Conservation (phyloP, 2,329 filamentous ascomycete genomes). For the Aspergillus flavus region DNA sequence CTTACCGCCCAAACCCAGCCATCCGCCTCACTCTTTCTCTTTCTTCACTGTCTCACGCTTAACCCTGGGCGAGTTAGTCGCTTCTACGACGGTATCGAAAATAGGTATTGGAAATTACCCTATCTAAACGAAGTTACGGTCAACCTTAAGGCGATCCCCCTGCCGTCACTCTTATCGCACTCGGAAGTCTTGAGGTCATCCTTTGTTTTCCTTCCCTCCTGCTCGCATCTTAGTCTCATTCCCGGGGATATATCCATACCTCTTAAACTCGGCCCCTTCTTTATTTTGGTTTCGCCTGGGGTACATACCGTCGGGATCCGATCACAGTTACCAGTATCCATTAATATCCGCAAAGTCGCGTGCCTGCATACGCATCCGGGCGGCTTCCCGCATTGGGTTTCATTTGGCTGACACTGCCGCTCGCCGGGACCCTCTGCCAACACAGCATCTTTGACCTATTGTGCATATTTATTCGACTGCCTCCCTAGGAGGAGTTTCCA, state of each 20-base stretch:
- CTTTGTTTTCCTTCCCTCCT: conserved; percentile 1
- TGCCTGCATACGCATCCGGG: conserved; percentile 25
- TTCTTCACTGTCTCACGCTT: conserved; percentile 1
- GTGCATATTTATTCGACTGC: conserved; percentile 8
- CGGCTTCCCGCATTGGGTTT: conserved; percentile 22
- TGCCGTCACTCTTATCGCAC: conserved; percentile 2
- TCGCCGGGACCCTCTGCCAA: conserved; percentile 22
- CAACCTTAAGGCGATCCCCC: conserved; percentile 1
- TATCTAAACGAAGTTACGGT: conserved; percentile 1
- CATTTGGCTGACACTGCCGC: conserved; percentile 12
- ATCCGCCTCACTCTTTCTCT: conserved; percentile 9
- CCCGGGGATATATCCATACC: background rate
- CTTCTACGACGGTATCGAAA: background rate
- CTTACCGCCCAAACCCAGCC: conserved; percentile 13
- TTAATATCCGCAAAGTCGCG: conserved; percentile 18
- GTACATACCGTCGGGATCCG: background rate
- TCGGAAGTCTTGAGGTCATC: conserved; percentile 10
- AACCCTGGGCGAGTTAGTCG: background rate
- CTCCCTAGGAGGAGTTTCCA: conserved; percentile 7
- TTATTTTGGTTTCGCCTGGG: background rate
- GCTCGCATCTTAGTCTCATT: background rate
- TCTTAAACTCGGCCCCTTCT: background rate
- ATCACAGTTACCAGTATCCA: background rate
- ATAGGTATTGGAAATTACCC: background rate
- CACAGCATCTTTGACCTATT: conserved; percentile 20